Percentiles rank a stretch among this genome's conserved stretches.
Evolutionary conservation across 768 basidiomycete species (phyloP).

Genomic region (Boletus rubropictus): DNA sequence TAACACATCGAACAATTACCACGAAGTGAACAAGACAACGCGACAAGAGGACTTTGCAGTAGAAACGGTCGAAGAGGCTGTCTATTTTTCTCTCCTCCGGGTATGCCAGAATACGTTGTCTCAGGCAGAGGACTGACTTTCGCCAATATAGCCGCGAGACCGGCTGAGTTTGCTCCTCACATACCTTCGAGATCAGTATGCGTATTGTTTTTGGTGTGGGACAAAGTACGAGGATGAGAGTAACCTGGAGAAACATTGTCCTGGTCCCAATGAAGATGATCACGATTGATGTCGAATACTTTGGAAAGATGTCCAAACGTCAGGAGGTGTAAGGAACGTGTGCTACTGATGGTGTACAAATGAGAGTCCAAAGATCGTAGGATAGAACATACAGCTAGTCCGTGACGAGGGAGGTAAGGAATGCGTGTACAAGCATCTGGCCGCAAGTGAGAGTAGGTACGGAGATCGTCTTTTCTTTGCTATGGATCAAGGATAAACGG

Average conservation of each 20-base stretch:
- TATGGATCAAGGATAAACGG: background rate
- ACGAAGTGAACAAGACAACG: conserved; percentile 15
- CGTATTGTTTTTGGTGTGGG: conserved; percentile 90
- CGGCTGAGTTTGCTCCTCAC: conserved; percentile 60
- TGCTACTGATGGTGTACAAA: conserved; percentile 28
- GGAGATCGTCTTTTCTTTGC: background rate
- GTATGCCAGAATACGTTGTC: conserved; percentile 33
- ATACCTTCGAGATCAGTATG: conserved; percentile 66
- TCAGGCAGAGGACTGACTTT: conserved; percentile 11
- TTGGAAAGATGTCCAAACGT: background rate
- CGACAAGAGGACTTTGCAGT: conserved; percentile 38
- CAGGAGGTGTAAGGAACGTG: conserved; percentile 11
- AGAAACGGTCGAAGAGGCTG: conserved; percentile 61
- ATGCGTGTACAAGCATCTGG: conserved; percentile 1
- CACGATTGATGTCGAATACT: conserved; percentile 55
- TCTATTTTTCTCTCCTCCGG: conserved; percentile 60
- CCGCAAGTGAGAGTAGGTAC: background rate
- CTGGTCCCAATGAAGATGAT: conserved; percentile 69
- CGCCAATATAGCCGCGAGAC: conserved; percentile 55
- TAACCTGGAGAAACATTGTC: conserved; percentile 62
- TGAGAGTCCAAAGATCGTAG: conserved; percentile 24
- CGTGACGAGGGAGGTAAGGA: conserved; percentile 15
- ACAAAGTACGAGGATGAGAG: conserved; percentile 58
- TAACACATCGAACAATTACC: conserved; percentile 21
- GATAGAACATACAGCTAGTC: conserved; percentile 18